Evolutionary conservation across 352 stramenopile species (phyloP), one percentile per base, ranked within the genome.

Genomic region (Globisporangium acanthophoron): DNA sequence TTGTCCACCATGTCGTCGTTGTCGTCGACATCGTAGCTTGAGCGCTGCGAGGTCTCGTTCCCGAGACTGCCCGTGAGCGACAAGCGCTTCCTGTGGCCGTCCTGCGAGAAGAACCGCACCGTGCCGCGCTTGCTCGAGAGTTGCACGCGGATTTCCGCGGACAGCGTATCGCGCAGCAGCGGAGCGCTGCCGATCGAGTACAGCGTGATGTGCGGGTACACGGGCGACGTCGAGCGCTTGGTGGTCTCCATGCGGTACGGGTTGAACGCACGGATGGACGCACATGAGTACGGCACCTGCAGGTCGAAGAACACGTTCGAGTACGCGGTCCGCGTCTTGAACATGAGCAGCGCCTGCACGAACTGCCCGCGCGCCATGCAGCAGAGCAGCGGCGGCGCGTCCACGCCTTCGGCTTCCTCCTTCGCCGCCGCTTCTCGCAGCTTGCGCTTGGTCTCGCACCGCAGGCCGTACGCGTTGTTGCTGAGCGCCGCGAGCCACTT

Each of bases 251-350:
- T 59, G 3, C 80, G 80, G 53, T 94, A 94, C 55, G 84, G 84
- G 49, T 94, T 94, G 61, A 78, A 94, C n/a, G 80, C 75, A 12
- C 84, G 81, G 41, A 94, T 78, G 6, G 81, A 69, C 0, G 74
- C 82, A 49, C 78, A 87, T 35, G 81, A 84, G 67, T 88, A 94
- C n/a, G 84, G 80, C 33, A 91, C 84, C 46, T 90, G 78, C 45
- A 92, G 59, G 54, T 94, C 84, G 49, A 85, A 88, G 62, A 91
- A 94, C 21, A 94, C 71, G 39, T 80, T 94, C 11, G 80, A 73
- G 62, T 94, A 94, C 59, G 92, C 45, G 8, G 80, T 76, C 3
- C 84, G 76, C 7, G 56, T 72, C 63, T 79, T 74, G 60, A 94
- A 94, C 56, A 85, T 58, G 41, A 79, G 69, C 45, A 92, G 66